These are phyloP conservation scores for Populus deltoides DNA, from an alignment of 345 rosid genomes.

Conservation along the genomic window DNA sequence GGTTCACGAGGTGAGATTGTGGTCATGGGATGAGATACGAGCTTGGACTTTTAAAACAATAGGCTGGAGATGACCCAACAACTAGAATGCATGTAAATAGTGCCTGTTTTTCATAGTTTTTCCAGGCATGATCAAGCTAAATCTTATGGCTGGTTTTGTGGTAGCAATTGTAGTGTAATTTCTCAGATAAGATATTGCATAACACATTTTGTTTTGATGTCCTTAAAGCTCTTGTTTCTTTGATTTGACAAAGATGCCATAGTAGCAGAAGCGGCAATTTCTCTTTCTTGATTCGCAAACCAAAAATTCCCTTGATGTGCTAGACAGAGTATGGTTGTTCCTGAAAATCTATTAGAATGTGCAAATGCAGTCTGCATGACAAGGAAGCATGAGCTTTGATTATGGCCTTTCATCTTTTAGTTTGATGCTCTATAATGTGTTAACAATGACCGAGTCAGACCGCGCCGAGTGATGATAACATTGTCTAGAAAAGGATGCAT, in stretches of 20 bases:
- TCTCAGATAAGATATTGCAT: neutral
- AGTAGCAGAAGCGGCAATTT: neutral
- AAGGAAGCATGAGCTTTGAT: neutral
- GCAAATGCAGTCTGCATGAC: neutral
- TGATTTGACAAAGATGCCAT: neutral
- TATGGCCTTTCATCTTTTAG: neutral
- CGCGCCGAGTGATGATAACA: neutral
- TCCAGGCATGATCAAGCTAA: neutral
- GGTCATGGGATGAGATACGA: conserved; percentile 27
- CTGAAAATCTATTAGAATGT: neutral
- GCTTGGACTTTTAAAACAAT: neutral
- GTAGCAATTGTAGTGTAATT: neutral
- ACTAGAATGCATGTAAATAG: conserved; percentile 28
- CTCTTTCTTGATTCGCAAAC: neutral
- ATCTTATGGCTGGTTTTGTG: neutral
- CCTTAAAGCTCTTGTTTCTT: neutral
- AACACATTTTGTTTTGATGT: neutral
- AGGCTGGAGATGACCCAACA: conserved; percentile 5
- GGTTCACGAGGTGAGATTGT: conserved; percentile 48
- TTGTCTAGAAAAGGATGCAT: neutral
- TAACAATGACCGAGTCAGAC: neutral
- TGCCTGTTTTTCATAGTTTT: neutral
- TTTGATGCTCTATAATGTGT: neutral
- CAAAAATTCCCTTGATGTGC: neutral
- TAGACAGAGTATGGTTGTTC: neutral